Evolutionary conservation across 768 basidiomycete genomes (phyloP).

Genomic region (Lactarius sp.): DNA sequence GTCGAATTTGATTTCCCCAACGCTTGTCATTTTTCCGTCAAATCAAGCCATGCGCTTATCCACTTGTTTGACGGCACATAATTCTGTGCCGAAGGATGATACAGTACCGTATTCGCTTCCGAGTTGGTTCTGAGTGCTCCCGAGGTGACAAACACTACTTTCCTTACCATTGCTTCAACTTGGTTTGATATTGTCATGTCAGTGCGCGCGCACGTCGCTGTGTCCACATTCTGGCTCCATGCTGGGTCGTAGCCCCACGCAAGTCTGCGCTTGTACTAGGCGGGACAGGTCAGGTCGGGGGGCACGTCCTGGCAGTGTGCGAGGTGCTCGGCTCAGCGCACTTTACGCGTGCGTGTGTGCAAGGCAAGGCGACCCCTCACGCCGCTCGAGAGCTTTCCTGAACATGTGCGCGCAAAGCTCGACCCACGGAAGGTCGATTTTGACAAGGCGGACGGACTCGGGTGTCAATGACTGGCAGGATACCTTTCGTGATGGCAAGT

Average conservation of each 20-base stretch:
- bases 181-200: not conserved
- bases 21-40: too few species aligned
- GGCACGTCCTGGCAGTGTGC: conserved; percentile 50
- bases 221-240: not conserved
- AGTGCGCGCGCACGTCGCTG: not conserved
- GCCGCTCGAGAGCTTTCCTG: conserved; percentile 36
- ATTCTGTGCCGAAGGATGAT: too few species aligned
- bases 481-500: conserved; percentile 47
- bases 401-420: too few species aligned
- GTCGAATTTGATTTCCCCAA: too few species aligned
- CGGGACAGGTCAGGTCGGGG: conserved; percentile 68
- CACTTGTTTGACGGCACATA: too few species aligned
- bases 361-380: conserved; percentile 68
- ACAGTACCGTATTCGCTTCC: too few species aligned
- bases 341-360: conserved; percentile 50
- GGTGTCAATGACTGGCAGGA: too few species aligned
- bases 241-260: not conserved
- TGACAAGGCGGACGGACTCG: too few species aligned
- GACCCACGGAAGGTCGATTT: too few species aligned
- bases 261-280: conserved; percentile 62
- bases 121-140: too few species aligned
- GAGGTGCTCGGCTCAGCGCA: conserved; percentile 54
- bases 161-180: not conserved
- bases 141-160: too few species aligned
- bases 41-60: too few species aligned